Evolutionary conservation across 306 rosid genomes (phyloP).

Genomic region (Acacia melanoxylon): DNA sequence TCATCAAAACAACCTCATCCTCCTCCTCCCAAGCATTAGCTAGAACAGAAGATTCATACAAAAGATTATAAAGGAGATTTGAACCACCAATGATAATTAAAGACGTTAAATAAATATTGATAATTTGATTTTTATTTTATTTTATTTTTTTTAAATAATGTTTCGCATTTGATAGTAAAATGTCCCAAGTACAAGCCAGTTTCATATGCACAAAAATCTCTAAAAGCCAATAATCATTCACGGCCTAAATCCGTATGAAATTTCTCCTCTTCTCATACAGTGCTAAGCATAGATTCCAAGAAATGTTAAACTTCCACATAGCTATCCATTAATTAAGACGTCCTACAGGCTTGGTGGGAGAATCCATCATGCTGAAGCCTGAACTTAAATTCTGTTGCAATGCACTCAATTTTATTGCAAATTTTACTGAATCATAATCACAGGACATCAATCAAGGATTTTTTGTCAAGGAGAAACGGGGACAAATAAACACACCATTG

Average conservation of each 20-base stretch:
- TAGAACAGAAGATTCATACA: slow-evolving; percentile 24
- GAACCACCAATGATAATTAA: not conserved
- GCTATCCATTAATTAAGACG: slow-evolving; percentile 8
- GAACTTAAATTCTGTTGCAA: not conserved
- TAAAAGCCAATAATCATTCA: not conserved
- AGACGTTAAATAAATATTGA: slow-evolving; percentile 13
- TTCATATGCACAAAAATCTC: not conserved
- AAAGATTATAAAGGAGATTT: slow-evolving; percentile 29
- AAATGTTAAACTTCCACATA: slow-evolving; percentile 5
- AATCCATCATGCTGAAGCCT: slow-evolving; percentile 1
- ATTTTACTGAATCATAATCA: slow-evolving; percentile 10
- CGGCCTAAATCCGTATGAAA: not conserved
- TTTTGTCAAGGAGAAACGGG: slow-evolving; percentile 8
- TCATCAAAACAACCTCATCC: slow-evolving; percentile 88
- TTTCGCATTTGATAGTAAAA: not conserved
- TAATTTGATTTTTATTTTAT: slow-evolving; percentile 10
- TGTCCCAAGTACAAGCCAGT: not conserved
- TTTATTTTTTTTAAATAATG: not conserved
- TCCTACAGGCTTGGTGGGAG: not conserved
- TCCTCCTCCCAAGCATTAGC: slow-evolving; percentile 99
- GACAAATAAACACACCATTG: slow-evolving; percentile 58
- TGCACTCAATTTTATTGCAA: not conserved
- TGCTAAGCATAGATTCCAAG: slow-evolving; percentile 21
- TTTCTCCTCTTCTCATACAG: not conserved
- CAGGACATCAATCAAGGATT: slow-evolving; percentile 9